Evolutionary conservation across 805 yeast genomes (phyloP).

Genomic region (Saccharomycopsis fibuligera): DNA sequence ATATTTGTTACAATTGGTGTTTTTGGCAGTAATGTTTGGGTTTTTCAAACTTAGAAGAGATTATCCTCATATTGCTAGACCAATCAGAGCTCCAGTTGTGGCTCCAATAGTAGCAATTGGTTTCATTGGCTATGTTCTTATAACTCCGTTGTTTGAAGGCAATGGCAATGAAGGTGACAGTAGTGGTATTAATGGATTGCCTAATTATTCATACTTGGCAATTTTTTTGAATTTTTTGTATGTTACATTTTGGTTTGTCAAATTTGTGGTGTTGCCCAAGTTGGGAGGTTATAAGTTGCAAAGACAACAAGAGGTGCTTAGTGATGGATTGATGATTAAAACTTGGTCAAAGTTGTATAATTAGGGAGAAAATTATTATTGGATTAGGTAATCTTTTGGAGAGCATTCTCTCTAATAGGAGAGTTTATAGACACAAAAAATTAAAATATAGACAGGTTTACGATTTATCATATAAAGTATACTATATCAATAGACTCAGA

Average conservation of each 20-base stretch:
- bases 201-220: constrained; percentile 16
- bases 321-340: constrained; percentile 19
- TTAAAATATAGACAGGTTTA: too few species aligned
- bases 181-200: constrained; percentile 11
- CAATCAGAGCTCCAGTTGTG: constrained; percentile 17
- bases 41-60: constrained; percentile 19
- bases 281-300: constrained; percentile 12
- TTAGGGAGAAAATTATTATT: not conserved
- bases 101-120: constrained; percentile 16
- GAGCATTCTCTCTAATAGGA: not conserved
- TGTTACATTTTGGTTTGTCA: constrained; percentile 15
- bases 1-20: constrained; percentile 16
- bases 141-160: constrained; percentile 15
- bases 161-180: constrained; percentile 9
- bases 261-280: constrained; percentile 17
- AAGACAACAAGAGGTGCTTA: constrained; percentile 11
- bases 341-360: constrained; percentile 11
- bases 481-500: too few species aligned
- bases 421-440: too few species aligned
- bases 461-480: too few species aligned
- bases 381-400: not conserved
- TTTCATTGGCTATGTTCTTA: constrained; percentile 10
- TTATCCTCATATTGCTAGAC: constrained; percentile 17
- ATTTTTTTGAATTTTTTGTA: constrained; percentile 4
- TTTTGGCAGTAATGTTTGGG: constrained; percentile 19